Base-by-base conservation (phyloP, 139 green algal species). In the Eudorina sp. region DNA sequence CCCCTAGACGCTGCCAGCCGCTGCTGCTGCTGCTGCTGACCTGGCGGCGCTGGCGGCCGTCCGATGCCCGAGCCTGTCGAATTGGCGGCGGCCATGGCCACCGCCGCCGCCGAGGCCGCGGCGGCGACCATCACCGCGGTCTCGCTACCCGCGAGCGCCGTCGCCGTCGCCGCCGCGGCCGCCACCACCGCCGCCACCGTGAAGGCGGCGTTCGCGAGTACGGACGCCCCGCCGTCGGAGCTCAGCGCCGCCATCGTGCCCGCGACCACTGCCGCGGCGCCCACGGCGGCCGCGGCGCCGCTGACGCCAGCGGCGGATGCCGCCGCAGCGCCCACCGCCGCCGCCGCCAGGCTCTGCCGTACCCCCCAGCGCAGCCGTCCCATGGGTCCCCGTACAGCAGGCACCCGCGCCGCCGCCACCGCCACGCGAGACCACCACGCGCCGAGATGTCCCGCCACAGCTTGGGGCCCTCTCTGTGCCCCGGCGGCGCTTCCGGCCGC, bases 291-390 rank as follows among this genome's bases (percentile, higher is more conserved):
- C 18, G 43, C 64, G 0, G 48, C 31, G 60, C 64, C 64, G 1
- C 31, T 53, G 2, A 53, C 46, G 43, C 81, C 64, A 0, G 62
- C 45, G 0, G 31, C 81, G 5, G 43, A 27, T 3, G 81, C 81
- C 4, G 81, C 46, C 31, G 81, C 81, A 3, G 31, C 45, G 25
- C 81, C 81, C 6, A 87, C 64, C 0, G 64, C 64, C 31, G 81
- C 81, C 46, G 81, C 81, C 31, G 81, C 81, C 31, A 87, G 31
- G 46, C 45, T 78, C 60, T 86, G 79, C 3, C 60, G 79, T 45
- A 86, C 13, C 8, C 40, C 62, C 79, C 38, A 74, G 4, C 34
- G 78, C 27, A 60, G 78, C 73, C 29, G 45, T 27, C 75, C n/a
- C 1, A 41, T 31, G 6, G n/a, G 41, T 19, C 31, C 25, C 27